Conservation (phyloP, 257 asterid genomes). For the Marsdenia floribunda region DNA sequence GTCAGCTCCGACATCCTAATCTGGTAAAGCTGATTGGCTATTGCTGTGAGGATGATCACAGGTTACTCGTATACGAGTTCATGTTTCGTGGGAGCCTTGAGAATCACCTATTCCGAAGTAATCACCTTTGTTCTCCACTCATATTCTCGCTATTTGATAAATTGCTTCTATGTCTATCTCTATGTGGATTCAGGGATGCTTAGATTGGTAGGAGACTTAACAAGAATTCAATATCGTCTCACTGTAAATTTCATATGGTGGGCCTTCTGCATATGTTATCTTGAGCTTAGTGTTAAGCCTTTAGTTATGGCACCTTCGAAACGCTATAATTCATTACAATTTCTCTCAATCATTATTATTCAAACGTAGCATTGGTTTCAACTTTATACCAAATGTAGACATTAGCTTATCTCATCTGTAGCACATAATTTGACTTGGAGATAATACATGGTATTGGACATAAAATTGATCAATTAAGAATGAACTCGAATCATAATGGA, state of each 20-base stretch:
- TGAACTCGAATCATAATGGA: neutral
- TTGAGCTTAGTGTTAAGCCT: neutral
- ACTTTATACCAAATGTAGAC: neutral
- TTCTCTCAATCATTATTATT: neutral
- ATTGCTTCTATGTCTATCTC: neutral
- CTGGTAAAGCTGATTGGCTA: conserved; percentile 93
- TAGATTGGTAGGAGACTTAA: neutral
- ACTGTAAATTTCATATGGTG: neutral
- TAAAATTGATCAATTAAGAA: neutral
- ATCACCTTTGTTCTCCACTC: conserved; percentile 33
- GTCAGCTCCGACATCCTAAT: conserved; percentile 96
- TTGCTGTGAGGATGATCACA: conserved; percentile 99
- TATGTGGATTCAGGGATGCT: neutral
- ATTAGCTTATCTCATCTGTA: neutral
- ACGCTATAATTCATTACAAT: neutral
- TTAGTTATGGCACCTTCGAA: neutral
- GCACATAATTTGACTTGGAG: neutral
- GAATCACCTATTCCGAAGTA: conserved; percentile 98
- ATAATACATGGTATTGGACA: neutral
- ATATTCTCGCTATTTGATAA: conserved; percentile 16
- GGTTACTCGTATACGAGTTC: conserved; percentile 92
- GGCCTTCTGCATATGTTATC: neutral
- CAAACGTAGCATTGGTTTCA: too few species aligned
- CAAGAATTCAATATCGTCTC: neutral
- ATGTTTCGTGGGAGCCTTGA: conserved; percentile 98